These are phyloP conservation scores for Caryopteris hybrid DNA, from an alignment of 305 asterid genomes.

Conservation along the genomic window DNA sequence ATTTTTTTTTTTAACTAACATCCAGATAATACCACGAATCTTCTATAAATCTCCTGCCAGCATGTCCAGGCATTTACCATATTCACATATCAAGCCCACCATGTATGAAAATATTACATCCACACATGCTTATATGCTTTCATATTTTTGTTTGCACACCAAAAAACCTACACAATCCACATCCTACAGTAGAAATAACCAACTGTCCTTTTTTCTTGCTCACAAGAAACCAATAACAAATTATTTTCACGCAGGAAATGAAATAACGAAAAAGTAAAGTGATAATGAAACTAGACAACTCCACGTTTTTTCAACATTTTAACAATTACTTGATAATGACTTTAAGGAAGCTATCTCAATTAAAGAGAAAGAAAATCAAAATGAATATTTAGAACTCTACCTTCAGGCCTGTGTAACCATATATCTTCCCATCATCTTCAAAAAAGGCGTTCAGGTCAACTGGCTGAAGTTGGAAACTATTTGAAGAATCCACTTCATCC, in stretches of 20 bases:
- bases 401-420: constrained; percentile 78
- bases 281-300: background rate
- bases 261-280: background rate
- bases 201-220: background rate
- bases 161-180: background rate
- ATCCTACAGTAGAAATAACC: no score
- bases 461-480: constrained; percentile 55
- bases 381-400: constrained; percentile 29
- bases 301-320: background rate
- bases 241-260: background rate
- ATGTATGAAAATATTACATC: background rate
- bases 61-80: no score
- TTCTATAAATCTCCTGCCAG: background rate
- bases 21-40: background rate
- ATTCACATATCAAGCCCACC: background rate
- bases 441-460: constrained; percentile 71
- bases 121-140: background rate
- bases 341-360: background rate
- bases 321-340: background rate
- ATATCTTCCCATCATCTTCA: constrained; percentile 80
- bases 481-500: constrained; percentile 70
- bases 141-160: background rate
- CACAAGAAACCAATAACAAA: background rate
- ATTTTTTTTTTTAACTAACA: background rate
- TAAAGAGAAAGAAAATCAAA: background rate